A percentile compares a stretch with the other conserved stretches of the same genome.
Conservation (phyloP, 768 basidiomycete species). For the Leucogyrophana mollusca region DNA sequence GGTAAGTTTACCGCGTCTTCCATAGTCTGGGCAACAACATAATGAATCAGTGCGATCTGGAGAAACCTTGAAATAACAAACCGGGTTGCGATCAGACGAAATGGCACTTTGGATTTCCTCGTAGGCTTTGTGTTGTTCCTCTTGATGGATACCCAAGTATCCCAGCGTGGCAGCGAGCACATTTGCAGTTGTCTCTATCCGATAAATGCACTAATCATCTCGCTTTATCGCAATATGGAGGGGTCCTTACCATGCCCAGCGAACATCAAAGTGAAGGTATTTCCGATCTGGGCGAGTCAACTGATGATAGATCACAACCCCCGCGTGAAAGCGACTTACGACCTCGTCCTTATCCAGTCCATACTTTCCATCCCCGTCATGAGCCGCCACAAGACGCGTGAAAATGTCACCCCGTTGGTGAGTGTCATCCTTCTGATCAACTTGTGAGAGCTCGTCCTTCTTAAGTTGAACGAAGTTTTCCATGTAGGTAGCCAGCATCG, state of each 20-base stretch:
- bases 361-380: slow-evolving; percentile 15
- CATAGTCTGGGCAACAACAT: not conserved
- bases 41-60: not conserved
- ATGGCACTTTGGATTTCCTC: slow-evolving; percentile 34
- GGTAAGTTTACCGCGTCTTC: slow-evolving; percentile 1
- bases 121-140: slow-evolving; percentile 47
- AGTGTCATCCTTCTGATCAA: not conserved
- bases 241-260: slow-evolving; percentile 20
- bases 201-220: not conserved
- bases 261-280: slow-evolving; percentile 23
- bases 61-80: not conserved
- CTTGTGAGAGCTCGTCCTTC: slow-evolving; percentile 3
- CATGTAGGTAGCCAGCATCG: slow-evolving; percentile 13
- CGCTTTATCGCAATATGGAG: not conserved
- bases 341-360: slow-evolving; percentile 19
- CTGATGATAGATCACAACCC: not conserved
- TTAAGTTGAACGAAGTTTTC: slow-evolving; percentile 8
- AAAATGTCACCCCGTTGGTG: slow-evolving; percentile 12
- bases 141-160: slow-evolving; percentile 42
- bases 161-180: slow-evolving; percentile 47
- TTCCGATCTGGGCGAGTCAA: slow-evolving; percentile 18
- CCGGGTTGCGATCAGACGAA: slow-evolving; percentile 4
- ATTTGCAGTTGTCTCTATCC: slow-evolving; percentile 49
- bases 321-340: slow-evolving; percentile 7
- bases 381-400: slow-evolving; percentile 17